Conservation (phyloP, 2,329 filamentous ascomycete genomes). For the Neofusicoccum cordaticola region DNA sequence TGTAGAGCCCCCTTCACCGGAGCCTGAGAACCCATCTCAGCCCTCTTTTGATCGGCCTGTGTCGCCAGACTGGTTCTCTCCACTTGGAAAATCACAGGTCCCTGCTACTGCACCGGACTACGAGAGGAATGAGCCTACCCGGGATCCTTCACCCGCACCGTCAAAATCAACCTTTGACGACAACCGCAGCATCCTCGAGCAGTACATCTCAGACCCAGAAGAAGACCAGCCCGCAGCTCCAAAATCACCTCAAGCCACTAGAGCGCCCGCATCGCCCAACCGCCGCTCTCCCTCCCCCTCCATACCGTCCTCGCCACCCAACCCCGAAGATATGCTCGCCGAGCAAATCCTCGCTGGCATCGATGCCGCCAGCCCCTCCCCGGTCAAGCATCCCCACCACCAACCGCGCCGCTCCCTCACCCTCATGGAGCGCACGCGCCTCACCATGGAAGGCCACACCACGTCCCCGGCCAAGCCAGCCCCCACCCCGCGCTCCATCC, state of each 20-base stretch:
- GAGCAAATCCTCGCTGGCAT: slow-evolving; percentile 41
- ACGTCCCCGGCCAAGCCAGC: slow-evolving; percentile 21
- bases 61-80: slow-evolving; percentile 14
- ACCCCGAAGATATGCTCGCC: slow-evolving; percentile 24
- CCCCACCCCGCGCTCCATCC: slow-evolving; percentile 12
- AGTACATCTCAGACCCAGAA: slow-evolving; percentile 21
- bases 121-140: background rate
- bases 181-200: background rate
- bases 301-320: background rate
- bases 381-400: slow-evolving; percentile 30
- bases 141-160: background rate
- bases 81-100: background rate
- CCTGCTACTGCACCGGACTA: background rate
- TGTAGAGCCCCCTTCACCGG: background rate
- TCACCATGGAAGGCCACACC: slow-evolving; percentile 41
- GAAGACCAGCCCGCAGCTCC: slow-evolving; percentile 14
- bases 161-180: background rate
- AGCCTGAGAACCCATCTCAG: background rate
- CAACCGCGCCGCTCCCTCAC: slow-evolving; percentile 35
- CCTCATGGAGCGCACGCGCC: slow-evolving; percentile 46
- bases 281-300: background rate
- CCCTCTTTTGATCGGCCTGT: background rate
- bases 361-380: slow-evolving; percentile 40
- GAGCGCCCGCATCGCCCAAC: background rate
- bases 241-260: background rate